Evolutionary conservation across 805 yeast genomes (phyloP).

Genomic region (Allodekkera sacchari): DNA sequence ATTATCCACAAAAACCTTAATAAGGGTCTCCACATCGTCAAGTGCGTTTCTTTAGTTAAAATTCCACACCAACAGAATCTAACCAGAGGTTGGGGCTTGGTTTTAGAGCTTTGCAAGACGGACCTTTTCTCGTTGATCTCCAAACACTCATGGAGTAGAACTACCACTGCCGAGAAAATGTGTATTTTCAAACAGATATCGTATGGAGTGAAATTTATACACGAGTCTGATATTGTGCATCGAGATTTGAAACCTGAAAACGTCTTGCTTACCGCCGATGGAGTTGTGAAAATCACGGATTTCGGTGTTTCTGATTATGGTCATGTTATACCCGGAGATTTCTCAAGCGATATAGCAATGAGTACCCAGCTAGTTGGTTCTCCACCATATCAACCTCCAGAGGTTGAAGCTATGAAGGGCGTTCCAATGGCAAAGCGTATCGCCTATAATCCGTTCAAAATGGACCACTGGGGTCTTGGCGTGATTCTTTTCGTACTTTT

Average conservation of each 20-base stretch:
- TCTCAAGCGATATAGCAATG: slow-evolving; percentile 31
- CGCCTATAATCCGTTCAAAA: slow-evolving; percentile 51
- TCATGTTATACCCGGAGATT: slow-evolving; percentile 48
- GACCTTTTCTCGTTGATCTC: slow-evolving; percentile 56
- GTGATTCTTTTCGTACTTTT: slow-evolving; percentile 57
- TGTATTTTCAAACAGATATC: slow-evolving; percentile 71
- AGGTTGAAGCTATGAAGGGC: slow-evolving; percentile 50
- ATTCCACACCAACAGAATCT: slow-evolving; percentile 48
- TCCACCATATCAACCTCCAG: slow-evolving; percentile 81
- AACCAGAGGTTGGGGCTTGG: slow-evolving; percentile 75
- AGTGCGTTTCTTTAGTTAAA: slow-evolving; percentile 47
- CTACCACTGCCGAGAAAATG: slow-evolving; percentile 43
- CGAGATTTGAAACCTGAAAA: slow-evolving; percentile 95
- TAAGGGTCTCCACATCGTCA: slow-evolving; percentile 54
- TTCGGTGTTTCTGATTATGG: slow-evolving; percentile 83
- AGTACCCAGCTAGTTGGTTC: slow-evolving; percentile 62
- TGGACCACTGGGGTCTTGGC: slow-evolving; percentile 76
- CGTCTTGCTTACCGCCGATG: slow-evolving; percentile 53
- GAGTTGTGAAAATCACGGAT: slow-evolving; percentile 73
- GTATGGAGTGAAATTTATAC: slow-evolving; percentile 61
- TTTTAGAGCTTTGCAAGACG: slow-evolving; percentile 51
- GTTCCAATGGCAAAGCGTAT: slow-evolving; percentile 25
- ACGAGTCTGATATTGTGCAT: slow-evolving; percentile 75
- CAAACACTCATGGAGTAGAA: slow-evolving; percentile 53
- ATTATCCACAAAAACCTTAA: slow-evolving; percentile 52